These are phyloP conservation scores for Cercospora sp. DNA, from an alignment of 2,329 filamentous ascomycete genomes.

Conservation along the genomic window DNA sequence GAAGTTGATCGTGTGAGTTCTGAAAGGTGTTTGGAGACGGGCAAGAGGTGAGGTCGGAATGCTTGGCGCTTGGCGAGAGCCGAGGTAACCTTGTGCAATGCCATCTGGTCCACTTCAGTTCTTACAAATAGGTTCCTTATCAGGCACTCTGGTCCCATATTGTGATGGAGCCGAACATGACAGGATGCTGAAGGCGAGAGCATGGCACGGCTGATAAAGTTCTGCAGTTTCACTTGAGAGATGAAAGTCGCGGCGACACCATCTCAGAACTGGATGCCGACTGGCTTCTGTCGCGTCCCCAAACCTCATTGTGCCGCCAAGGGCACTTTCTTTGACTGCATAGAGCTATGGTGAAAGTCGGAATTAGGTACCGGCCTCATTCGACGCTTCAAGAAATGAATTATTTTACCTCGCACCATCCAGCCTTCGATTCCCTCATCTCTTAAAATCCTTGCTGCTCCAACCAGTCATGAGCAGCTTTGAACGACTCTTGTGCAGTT, in stretches of 20 bases:
- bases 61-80: slow-evolving; percentile 5
- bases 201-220: too few relatives aligned
- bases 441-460: background rate
- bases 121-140: background rate
- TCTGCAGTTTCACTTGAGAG: background rate
- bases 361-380: background rate
- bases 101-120: background rate
- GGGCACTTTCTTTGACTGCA: too few relatives aligned
- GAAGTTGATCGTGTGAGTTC: background rate
- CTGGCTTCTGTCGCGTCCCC: too few relatives aligned
- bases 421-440: background rate
- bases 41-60: slow-evolving; percentile 1
- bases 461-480: background rate
- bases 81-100: slow-evolving; percentile 1
- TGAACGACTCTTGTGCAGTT: background rate
- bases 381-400: background rate
- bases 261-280: background rate
- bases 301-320: too few relatives aligned
- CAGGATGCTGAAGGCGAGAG: background rate
- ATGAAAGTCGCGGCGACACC: background rate
- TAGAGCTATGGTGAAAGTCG: background rate
- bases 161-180: background rate
- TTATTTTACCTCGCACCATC: background rate
- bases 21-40: background rate
- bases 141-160: background rate